Percentiles rank a stretch among this genome's conserved stretches.
Evolutionary conservation across 805 yeast genomes (phyloP).

Genomic region (Nakazawaea laoshanensis): DNA sequence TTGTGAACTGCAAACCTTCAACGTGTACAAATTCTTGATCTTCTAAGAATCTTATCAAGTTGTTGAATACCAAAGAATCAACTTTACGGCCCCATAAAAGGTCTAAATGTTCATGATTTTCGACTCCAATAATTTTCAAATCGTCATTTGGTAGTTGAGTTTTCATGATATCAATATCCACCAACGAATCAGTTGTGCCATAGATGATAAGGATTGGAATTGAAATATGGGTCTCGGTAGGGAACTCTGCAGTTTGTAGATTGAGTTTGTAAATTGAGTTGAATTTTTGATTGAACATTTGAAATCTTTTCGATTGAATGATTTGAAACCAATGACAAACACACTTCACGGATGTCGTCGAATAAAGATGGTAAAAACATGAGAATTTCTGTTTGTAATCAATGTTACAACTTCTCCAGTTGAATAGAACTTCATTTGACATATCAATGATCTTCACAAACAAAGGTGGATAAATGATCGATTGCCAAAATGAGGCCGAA

Average conservation of each 20-base stretch:
- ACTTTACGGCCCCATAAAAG: slow-evolving; percentile 85
- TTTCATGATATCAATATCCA: slow-evolving; percentile 71
- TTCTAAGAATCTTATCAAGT: slow-evolving; percentile 28
- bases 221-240: slow-evolving; percentile 53
- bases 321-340: slow-evolving; percentile 43
- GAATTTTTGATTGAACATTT: slow-evolving; percentile 42
- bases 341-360: slow-evolving; percentile 47
- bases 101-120: slow-evolving; percentile 80
- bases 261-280: slow-evolving; percentile 24
- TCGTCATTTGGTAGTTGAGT: slow-evolving; percentile 3
- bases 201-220: slow-evolving; percentile 74
- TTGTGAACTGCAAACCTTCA: background rate
- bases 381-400: slow-evolving; percentile 33
- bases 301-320: slow-evolving; percentile 36
- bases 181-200: slow-evolving; percentile 75
- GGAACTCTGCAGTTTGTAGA: slow-evolving; percentile 48
- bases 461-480: slow-evolving; percentile 40
- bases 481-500: slow-evolving; percentile 54
- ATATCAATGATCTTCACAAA: slow-evolving; percentile 37
- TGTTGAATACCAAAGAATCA: slow-evolving; percentile 33
- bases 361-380: slow-evolving; percentile 44
- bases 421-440: slow-evolving; percentile 36
- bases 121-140: slow-evolving; percentile 38
- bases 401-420: slow-evolving; percentile 39
- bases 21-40: slow-evolving; percentile 22